A percentile compares a stretch with the other conserved stretches of the same genome.
Conservation (phyloP, 345 rosid genomes). For the Stellera chamaejasme region DNA sequence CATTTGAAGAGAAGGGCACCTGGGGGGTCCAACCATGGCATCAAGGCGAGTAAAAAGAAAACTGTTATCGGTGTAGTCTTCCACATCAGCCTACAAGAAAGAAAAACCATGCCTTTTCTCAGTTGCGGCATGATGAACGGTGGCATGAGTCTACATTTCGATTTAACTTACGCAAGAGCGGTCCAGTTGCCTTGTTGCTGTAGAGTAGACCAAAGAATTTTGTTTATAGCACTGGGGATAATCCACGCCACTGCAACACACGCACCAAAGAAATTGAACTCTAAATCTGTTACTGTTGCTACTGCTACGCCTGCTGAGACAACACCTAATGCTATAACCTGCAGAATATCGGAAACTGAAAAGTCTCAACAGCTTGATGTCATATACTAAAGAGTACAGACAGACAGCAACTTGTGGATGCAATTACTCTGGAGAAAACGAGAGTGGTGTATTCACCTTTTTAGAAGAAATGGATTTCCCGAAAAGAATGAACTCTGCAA, state of each 20-base stretch:
- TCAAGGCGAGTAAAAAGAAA: conserved; percentile 68
- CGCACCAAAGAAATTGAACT: conserved; percentile 77
- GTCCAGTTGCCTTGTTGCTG: conserved; percentile 95
- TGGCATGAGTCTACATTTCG: not conserved
- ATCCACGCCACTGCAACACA: conserved; percentile 81
- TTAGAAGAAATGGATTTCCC: conserved; percentile 52
- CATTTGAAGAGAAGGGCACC: conserved; percentile 70
- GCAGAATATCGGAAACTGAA: conserved; percentile 9
- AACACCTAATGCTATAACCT: conserved; percentile 61
- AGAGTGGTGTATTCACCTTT: conserved; percentile 32
- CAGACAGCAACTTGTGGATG: not conserved
- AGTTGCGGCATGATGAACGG: conserved; percentile 4
- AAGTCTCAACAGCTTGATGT: not conserved
- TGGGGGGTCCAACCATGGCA: conserved; percentile 98
- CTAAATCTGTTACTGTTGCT: conserved; percentile 83
- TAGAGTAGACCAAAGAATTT: conserved; percentile 88
- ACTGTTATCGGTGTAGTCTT: conserved; percentile 86
- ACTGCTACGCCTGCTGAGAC: conserved; percentile 87
- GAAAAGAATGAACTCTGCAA: conserved; percentile 66
- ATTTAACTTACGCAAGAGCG: conserved; percentile 62
- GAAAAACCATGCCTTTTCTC: not conserved
- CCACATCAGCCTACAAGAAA: conserved; percentile 84
- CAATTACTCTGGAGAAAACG: not conserved
- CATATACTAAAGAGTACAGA: not conserved
- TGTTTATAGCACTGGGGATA: conserved; percentile 80